Base-by-base conservation (phyloP, 805 yeast genomes). In the Ogataea henricii region DNA sequence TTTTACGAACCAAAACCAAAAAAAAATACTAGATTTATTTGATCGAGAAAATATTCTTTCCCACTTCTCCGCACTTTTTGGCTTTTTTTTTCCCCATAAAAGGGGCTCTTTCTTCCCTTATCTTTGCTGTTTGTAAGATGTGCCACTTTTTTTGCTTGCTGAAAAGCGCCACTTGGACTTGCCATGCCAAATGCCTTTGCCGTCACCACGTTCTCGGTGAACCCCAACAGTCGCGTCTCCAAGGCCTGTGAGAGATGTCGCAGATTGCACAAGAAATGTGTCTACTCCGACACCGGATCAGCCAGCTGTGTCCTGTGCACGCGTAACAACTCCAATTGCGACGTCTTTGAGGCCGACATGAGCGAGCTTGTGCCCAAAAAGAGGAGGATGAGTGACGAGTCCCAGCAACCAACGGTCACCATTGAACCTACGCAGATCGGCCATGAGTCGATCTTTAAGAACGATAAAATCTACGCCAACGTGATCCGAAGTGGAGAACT, bases 231-330 rank as follows among this genome's bases (percentile, higher is more conserved):
- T 12, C 48, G 55, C 21, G 45, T 62, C 1, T 26, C 52, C 2
- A 55, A 48, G 25, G 66, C 68, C 4, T 64, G 68, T 39, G 44
- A 48, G 16, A 44, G 61, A 20, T 63, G 68, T 36, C 50, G 62
- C 32, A 54, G 50, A 30, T 35, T 50, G 7, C 68, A 64, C 43
- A 56, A 53, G 32, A 56, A 48, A 29, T 64, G 68, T 44, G 47
- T 30, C 27, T 51, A 32, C 25, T 30, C 25, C 2, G 48, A 47
- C 32, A 17, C 49, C 18, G 40, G 49, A 10, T 45, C 54, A 10
- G 21, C 36, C 3, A 35, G 43, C 5, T 56, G 63, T 29, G 38
- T 30, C 12, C 52, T 45, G 12, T 54, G 64, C 26, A 21, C 33
- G 13, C 50, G 46, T 16, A 33, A 49, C 3, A 49, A 53, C 3